phyloP scores from a whole-genome alignment of 176 grass and related monocot genomes.

The Melocanna baccifera region DNA sequence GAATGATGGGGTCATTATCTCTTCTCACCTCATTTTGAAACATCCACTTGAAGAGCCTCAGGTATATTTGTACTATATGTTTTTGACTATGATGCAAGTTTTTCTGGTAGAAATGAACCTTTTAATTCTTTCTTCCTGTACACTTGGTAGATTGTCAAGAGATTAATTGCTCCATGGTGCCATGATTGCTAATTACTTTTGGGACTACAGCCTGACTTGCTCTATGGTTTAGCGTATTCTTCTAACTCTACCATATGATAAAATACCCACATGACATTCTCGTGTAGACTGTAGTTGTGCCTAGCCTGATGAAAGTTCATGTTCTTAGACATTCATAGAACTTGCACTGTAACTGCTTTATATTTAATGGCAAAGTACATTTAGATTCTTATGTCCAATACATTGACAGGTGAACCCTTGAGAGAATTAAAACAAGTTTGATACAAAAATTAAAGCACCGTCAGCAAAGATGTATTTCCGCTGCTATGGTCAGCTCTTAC shows the following conservation, averaged over 20 bases:
- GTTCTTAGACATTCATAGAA: too few species aligned
- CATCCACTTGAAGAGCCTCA: conserved; percentile 93
- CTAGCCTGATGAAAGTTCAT: too few species aligned
- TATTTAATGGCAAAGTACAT: neutral
- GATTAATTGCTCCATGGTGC: too few species aligned
- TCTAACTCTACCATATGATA: too few species aligned
- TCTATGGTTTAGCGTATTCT: too few species aligned
- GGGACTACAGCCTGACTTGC: too few species aligned
- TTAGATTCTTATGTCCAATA: conserved; percentile 7
- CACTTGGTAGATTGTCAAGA: conserved; percentile 7
- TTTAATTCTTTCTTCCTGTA: neutral
- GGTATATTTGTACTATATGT: conserved; percentile 45
- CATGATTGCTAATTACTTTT: too few species aligned
- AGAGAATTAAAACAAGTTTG: conserved; percentile 95
- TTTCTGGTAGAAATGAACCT: neutral
- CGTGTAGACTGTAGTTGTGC: too few species aligned
- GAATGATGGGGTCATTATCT: conserved; percentile 44
- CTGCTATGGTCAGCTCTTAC: conserved; percentile 92
- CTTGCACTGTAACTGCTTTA: too few species aligned
- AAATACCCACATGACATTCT: too few species aligned
- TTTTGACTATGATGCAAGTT: neutral
- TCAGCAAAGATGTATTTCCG: conserved; percentile 99
- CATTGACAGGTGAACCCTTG: conserved; percentile 54
- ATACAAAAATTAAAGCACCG: conserved; percentile 92
- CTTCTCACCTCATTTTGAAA: conserved; percentile 83